Evolutionary conservation across 2,329 filamentous ascomycete species (phyloP), one percentile per base, ranked within the genome.

Genomic region (Ustulina deusta): DNA sequence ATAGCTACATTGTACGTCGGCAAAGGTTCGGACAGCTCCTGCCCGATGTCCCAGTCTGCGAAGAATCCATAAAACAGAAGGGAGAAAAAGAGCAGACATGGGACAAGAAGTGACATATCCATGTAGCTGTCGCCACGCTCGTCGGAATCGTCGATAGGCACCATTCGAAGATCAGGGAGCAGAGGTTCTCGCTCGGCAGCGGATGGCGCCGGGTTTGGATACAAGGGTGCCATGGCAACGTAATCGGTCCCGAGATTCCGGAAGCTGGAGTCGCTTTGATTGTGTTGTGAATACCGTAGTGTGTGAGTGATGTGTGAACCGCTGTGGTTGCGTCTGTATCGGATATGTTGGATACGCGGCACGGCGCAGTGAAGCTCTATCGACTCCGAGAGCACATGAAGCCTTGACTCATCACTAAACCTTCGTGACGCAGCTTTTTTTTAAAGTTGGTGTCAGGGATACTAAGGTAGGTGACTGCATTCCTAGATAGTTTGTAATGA

Each of bases 1-100:
- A 75, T 74, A 22, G 74, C 74, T 34, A 75, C 60, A 2, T 66
- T 71, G 55, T 71, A 71, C 1, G 57, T 66, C 32, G 71, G 70
- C 25, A 44, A 46, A 6, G 55, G 46, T 17, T 7, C n/a, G 1
- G 54, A 54, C 48, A 15, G 15, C 10, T 22, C 7, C 7, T 40
- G 25, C 15, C 2, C 6, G n/a, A n/a, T 29, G 27, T n/a, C 25
- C 15, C 13, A 32, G n/a, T n/a, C n/a, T 46, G 27, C 29, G 29
- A 11, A 55, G 25, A 27, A 42, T 3, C 3, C 15, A 5, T 15
- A 57, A 9, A 9, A 7, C 22, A 22, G 29, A 57, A 32, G 7
- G 17, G n/a, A 3, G 27, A 27, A 17, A 38, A 38, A 10, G 10
- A 48, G 6, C 10, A 57, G 22, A n/a, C 29, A 15, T 15, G 40